Conservation (phyloP, 1,284 basidiomycete species). For the Hymenochaete sp. region DNA sequence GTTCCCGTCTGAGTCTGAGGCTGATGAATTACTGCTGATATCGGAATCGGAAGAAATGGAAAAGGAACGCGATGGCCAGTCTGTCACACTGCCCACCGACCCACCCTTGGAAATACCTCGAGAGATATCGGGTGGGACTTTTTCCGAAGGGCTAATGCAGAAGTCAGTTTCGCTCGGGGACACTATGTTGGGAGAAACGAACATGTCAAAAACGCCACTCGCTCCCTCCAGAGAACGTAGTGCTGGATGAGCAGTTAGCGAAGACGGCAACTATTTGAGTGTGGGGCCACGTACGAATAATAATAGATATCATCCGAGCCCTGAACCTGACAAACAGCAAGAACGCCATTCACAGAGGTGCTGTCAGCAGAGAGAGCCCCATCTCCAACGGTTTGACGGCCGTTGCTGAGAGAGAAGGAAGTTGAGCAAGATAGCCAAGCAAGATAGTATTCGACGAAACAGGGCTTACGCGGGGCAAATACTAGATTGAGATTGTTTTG, state of each 20-base stretch:
- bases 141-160: conserved; percentile 63
- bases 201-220: conserved; percentile 90
- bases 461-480: conserved; percentile 74
- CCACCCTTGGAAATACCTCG: conserved; percentile 32
- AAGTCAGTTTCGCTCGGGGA: no score
- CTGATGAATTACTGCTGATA: conserved; percentile 32
- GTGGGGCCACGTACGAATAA: conserved; percentile 56
- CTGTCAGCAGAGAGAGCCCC: conserved; percentile 77
- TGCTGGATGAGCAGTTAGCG: conserved; percentile 10
- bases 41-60: conserved; percentile 32
- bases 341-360: conserved; percentile 57
- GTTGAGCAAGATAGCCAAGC: conserved; percentile 22
- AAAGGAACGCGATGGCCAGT: conserved; percentile 31
- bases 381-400: conserved; percentile 88
- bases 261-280: conserved; percentile 38
- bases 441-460: conserved; percentile 26
- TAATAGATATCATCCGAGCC: conserved; percentile 76
- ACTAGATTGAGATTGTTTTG: conserved; percentile 73
- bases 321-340: conserved; percentile 75
- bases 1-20: conserved; percentile 35
- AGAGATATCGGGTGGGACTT: conserved; percentile 75
- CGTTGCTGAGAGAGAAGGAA: conserved; percentile 56
- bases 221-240: conserved; percentile 18
- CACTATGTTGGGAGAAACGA: no score
- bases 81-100: conserved; percentile 90